Evolutionary conservation across 306 rosid species (phyloP).

Genomic region (Mimosa bimucronata): DNA sequence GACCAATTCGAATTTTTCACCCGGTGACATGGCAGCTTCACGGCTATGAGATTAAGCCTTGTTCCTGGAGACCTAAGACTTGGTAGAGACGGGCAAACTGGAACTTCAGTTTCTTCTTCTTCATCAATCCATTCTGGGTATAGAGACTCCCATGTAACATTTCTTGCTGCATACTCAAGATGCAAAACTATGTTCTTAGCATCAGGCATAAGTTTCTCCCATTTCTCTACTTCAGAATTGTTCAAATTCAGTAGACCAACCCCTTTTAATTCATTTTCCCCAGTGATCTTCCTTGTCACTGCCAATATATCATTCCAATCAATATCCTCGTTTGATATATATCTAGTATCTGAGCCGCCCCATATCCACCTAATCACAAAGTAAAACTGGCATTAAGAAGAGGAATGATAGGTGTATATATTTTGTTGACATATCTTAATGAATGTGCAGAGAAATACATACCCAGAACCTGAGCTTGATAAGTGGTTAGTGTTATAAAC

Average conservation of each 20-base stretch:
- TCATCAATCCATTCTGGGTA: slow-evolving; percentile 99
- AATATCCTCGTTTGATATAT: slow-evolving; percentile 49
- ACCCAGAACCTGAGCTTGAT: slow-evolving; percentile 64
- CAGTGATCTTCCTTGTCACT: slow-evolving; percentile 47
- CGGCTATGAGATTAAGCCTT: slow-evolving; percentile 72
- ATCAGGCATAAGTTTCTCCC: slow-evolving; percentile 71
- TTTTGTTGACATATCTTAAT: background rate
- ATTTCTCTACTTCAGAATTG: slow-evolving; percentile 53
- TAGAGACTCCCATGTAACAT: slow-evolving; percentile 80
- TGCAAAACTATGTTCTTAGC: slow-evolving; percentile 53
- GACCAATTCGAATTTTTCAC: slow-evolving; percentile 69
- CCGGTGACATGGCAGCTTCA: slow-evolving; percentile 79
- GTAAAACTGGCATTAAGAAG: background rate
- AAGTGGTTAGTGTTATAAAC: slow-evolving; percentile 57
- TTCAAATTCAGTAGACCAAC: slow-evolving; percentile 80
- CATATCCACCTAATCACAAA: slow-evolving; percentile 80
- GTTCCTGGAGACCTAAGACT: slow-evolving; percentile 60
- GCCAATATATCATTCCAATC: slow-evolving; percentile 62
- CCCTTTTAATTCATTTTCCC: slow-evolving; percentile 60
- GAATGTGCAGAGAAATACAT: slow-evolving; percentile 8
- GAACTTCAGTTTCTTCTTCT: slow-evolving; percentile 82
- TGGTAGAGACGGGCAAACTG: slow-evolving; percentile 81
- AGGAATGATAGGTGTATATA: background rate
- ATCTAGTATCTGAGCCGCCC: slow-evolving; percentile 77
- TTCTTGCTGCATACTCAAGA: slow-evolving; percentile 59